phyloP scores from a whole-genome alignment of 1,284 basidiomycete genomes.

The Earliella scabrosa region DNA sequence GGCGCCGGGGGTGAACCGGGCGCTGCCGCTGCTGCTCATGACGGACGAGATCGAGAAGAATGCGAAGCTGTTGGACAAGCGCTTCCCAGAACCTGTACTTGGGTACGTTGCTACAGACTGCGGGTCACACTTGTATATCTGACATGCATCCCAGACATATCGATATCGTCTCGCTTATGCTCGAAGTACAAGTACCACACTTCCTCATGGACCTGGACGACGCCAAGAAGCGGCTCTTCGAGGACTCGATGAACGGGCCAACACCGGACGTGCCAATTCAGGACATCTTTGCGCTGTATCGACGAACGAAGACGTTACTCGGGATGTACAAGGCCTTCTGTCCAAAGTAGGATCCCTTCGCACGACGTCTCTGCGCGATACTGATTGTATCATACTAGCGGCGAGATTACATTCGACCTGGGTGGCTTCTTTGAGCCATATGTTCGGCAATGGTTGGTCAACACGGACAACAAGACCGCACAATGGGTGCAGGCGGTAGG shows the following conservation, averaged over 20 bases:
- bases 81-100: conserved; percentile 83
- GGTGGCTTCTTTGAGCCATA: conserved; percentile 86
- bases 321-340: conserved; percentile 85
- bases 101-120: conserved; percentile 52
- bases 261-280: conserved; percentile 83
- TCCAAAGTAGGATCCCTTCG: conserved; percentile 57
- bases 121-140: not conserved
- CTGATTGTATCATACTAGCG: conserved; percentile 40
- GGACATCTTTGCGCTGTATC: conserved; percentile 88
- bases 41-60: conserved; percentile 90
- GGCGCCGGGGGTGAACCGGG: conserved; percentile 74
- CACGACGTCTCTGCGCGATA: not conserved
- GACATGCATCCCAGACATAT: conserved; percentile 51
- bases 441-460: conserved; percentile 89
- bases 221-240: conserved; percentile 71
- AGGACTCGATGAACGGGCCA: conserved; percentile 79
- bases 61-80: conserved; percentile 82
- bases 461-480: conserved; percentile 88
- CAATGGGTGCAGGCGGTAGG: conserved; percentile 93
- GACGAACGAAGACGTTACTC: conserved; percentile 72
- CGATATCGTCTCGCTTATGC: conserved; percentile 81
- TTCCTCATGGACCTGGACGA: conserved; percentile 80
- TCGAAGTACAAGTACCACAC: conserved; percentile 76
- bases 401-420: conserved; percentile 67
- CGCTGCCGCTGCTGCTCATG: conserved; percentile 80